Conservation (phyloP, 2,329 filamentous ascomycete genomes). For the Hypoxylon sp. region DNA sequence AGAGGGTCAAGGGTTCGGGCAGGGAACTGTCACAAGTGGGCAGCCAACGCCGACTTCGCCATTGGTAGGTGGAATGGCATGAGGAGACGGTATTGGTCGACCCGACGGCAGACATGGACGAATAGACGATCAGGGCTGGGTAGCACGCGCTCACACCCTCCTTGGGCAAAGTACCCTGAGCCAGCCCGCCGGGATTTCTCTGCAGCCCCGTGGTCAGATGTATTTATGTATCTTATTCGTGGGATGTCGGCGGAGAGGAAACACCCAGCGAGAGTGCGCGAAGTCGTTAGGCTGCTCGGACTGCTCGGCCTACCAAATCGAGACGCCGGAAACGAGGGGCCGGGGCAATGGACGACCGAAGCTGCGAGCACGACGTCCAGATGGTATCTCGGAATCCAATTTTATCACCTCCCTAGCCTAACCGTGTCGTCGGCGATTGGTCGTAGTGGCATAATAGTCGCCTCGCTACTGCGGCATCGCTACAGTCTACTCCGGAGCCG, state of each 20-base stretch:
- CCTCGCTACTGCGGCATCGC: slow-evolving; percentile 5
- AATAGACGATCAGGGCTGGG: slow-evolving; percentile 16
- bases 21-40: not conserved
- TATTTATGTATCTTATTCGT: not conserved
- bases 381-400: not conserved
- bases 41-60: not conserved
- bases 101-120: slow-evolving; percentile 7
- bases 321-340: slow-evolving; percentile 1
- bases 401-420: not conserved
- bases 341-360: slow-evolving; percentile 20
- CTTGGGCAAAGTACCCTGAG: slow-evolving; percentile 15
- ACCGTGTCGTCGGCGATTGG: not conserved
- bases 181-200: slow-evolving; percentile 27
- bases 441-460: slow-evolving; percentile 5
- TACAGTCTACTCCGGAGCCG: slow-evolving; percentile 15
- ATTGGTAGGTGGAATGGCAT: slow-evolving; percentile 1
- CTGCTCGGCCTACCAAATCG: slow-evolving; percentile 21
- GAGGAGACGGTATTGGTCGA: slow-evolving; percentile 3
- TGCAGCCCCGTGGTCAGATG: slow-evolving; percentile 19
- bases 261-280: not conserved
- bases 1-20: not conserved
- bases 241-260: slow-evolving; percentile 7
- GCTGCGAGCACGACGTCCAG: slow-evolving; percentile 15
- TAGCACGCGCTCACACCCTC: slow-evolving; percentile 19
- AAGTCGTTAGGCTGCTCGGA: slow-evolving; percentile 10